Evolutionary conservation across 2,329 filamentous ascomycete species (phyloP), one percentile per base, ranked within the genome.

Genomic region (Macrophomina phaseolina): DNA sequence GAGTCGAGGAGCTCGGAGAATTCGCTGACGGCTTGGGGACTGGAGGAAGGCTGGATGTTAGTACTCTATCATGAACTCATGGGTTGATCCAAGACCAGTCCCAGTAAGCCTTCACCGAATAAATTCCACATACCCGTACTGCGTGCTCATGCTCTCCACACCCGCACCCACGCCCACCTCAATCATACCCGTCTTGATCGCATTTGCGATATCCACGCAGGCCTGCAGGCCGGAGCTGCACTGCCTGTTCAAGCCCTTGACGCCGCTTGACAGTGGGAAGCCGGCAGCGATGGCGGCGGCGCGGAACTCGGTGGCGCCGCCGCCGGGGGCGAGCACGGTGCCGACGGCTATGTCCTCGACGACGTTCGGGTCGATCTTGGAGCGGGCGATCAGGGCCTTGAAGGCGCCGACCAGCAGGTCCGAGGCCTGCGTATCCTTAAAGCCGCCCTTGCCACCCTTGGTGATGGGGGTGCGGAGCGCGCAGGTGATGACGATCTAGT

Each of bases 301-400:
- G 71, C 95, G 91, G 89, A 97, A 97, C 83, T 98, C 95, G 55
- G 95, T 98, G 28, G 95, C 95, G 72, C 94, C 95, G 72, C 93
- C 95, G 69, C 95, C 95, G 40, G 94, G 94, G 18, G 94, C 89
- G 58, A 99, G 89, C 36, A 99, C 95, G 66, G 90, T 91, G 71
- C 95, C 95, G 67, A 98, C 94, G 63, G 91, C 91, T 71, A 99
- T 90, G 77, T 99, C 95, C 80, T 98, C 92, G 58, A 99, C 93
- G 42, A 95, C 85, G 45, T 83, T 83, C 28, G 95, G 94, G 81
- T 97, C 91, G 81, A 98, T 96, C 71, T 89, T 89, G 71, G 94
- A 97, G 28, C 56, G 56, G 67, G 91, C 85, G 76, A 98, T 85
- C 70, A 98, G 83, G 68, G 89, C 89, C 81, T 89, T 90, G 81